phyloP scores from a whole-genome alignment of 179 eudicot genomes.

The Spergularia azorica region DNA sequence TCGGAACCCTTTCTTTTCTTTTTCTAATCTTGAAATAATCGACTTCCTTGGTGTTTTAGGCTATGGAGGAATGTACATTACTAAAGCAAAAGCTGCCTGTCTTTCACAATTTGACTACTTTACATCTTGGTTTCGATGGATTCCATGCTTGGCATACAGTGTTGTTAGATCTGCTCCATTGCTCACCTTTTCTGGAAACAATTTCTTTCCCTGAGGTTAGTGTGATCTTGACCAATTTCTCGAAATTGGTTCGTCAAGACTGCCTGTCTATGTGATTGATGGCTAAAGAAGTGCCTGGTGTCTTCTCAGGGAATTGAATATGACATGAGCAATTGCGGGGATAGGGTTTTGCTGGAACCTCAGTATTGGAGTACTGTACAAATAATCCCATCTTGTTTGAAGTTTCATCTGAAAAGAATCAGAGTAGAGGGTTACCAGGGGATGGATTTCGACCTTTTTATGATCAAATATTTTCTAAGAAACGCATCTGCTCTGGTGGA shows the following conservation, averaged over 20 bases:
- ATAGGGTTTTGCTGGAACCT: neutral
- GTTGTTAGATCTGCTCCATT: conserved; percentile 5
- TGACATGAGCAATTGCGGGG: neutral
- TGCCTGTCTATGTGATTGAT: too few relatives aligned
- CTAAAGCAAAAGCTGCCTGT: neutral
- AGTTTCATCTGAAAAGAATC: conserved; percentile 9
- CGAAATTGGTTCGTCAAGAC: too few relatives aligned
- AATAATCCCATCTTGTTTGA: neutral
- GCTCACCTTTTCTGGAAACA: conserved; percentile 5
- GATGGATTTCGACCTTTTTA: neutral
- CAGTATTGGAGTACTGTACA: neutral
- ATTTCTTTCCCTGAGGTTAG: conserved; percentile 11
- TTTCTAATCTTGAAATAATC: too few relatives aligned
- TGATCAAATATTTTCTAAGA: conserved; percentile 5
- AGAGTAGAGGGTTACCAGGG: neutral
- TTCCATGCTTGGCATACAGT: neutral
- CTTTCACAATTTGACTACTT: conserved; percentile 7
- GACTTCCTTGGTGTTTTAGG: too few relatives aligned
- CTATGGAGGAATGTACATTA: too few relatives aligned
- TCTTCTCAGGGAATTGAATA: too few relatives aligned
- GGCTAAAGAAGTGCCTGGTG: neutral
- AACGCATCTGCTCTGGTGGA: conserved; percentile 6
- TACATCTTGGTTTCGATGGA: neutral
- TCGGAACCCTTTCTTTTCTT: too few relatives aligned
- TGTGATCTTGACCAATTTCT: neutral